Evolutionary conservation across 352 stramenopile species (phyloP).

Genomic region (Phytophthora aleatoria): DNA sequence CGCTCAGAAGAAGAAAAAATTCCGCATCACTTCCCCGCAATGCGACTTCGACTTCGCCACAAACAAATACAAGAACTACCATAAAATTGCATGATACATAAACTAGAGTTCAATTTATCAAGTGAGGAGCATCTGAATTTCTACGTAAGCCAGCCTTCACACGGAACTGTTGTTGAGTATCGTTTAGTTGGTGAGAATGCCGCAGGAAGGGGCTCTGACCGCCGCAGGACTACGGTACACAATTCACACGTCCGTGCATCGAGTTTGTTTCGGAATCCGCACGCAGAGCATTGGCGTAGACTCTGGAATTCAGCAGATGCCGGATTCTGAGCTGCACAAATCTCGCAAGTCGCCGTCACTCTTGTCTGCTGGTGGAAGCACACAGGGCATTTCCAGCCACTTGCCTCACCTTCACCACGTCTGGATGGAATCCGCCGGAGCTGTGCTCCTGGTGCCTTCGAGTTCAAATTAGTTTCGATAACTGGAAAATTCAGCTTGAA

Average conservation of each 20-base stretch:
- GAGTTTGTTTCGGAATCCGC: constrained; percentile 65
- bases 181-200: constrained; percentile 27
- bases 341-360: constrained; percentile 56
- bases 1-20: constrained; percentile 82
- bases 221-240: constrained; percentile 48
- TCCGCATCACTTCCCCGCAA: constrained; percentile 55
- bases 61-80: constrained; percentile 82
- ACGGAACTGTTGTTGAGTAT: constrained; percentile 11
- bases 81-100: constrained; percentile 28
- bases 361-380: constrained; percentile 76
- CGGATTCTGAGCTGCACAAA: constrained; percentile 77
- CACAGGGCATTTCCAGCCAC: constrained; percentile 64
- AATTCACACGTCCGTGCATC: constrained; percentile 57
- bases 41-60: constrained; percentile 85
- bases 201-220: constrained; percentile 4
- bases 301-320: constrained; percentile 53
- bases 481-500: constrained; percentile 32
- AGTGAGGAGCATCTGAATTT: background rate
- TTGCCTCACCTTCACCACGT: constrained; percentile 5
- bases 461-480: constrained; percentile 29
- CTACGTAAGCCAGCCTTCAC: constrained; percentile 26
- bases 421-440: constrained; percentile 15
- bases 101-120: background rate
- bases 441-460: constrained; percentile 14
- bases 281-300: constrained; percentile 65